phyloP scores from a whole-genome alignment of 2,329 filamentous ascomycete genomes.

The Rhinocladiella similis region DNA sequence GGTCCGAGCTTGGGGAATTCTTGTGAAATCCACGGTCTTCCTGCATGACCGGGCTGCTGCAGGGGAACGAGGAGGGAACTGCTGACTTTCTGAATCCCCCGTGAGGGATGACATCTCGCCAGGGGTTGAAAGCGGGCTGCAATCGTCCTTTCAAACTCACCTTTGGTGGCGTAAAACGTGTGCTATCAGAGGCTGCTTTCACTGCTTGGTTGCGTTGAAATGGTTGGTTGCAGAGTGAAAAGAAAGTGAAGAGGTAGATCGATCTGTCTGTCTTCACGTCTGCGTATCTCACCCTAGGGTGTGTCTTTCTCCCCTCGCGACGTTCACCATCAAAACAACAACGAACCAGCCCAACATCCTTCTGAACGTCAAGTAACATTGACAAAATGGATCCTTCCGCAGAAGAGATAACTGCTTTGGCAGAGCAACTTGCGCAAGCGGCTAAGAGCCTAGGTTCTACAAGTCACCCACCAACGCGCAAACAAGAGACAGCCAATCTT shows the following conservation, averaged over 20 bases:
- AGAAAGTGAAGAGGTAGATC: no score
- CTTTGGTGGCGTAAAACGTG: no score
- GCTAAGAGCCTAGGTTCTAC: conserved; percentile 1
- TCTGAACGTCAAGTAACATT: background rate
- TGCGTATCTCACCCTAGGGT: no score
- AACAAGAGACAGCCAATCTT: conserved; percentile 2
- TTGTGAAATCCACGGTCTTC: no score
- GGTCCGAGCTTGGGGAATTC: background rate
- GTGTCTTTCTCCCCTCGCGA: no score
- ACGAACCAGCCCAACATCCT: background rate
- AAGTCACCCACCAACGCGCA: conserved; percentile 1
- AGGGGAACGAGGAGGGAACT: background rate
- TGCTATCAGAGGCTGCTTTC: no score
- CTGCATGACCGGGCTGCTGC: background rate
- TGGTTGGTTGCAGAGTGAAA: no score
- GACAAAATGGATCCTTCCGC: conserved; percentile 3
- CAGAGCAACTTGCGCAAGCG: conserved; percentile 3
- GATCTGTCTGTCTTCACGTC: no score
- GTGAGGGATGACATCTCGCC: background rate
- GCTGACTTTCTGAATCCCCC: background rate
- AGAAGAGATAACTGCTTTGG: conserved; percentile 8
- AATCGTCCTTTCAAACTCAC: no score
- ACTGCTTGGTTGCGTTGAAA: no score
- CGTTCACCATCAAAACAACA: background rate
- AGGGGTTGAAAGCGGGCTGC: background rate